Base-by-base conservation (phyloP, 148 eudicot species). In the Nepenthes mirabilis region DNA sequence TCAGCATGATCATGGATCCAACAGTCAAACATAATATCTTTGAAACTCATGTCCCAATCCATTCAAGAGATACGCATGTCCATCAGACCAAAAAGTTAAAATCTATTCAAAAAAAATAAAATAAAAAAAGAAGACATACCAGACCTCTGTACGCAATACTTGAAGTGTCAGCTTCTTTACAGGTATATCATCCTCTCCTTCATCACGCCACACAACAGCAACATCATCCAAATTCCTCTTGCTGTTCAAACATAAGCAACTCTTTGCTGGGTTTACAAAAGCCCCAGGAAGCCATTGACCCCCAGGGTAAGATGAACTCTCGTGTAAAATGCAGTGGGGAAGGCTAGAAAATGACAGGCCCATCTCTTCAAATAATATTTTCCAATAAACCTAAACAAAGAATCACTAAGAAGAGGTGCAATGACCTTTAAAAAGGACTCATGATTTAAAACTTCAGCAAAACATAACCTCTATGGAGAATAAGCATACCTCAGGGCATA, bases 201-300 rank as follows among this genome's bases (percentile, higher is more conserved):
- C 96, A 75, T 88, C 71, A 34, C 87, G 83, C 95, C 95, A 88
- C 68, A 84, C 68, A 62, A 93, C 66, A 59, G 80, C 82, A 66
- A 76, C 63, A 72, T 83, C 86, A 61, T 81, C 86, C 63, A 69
- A 70, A 62, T 72, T 74, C 66, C 89, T 83, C 67, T 73, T 72
- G 12, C 65, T 70, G 64, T 73, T 82, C 57, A 75, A 60, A 68
- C 69, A 72, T 78, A 93, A 75, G 70, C 96, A 86, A 70, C 66
- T 80, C 55, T 76, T 75, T 58, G 91, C 95, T 9, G 91, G 95
- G 75, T 93, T 93, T 13, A 83, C 11, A 61, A 58, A 65, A 70
- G 90, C 91, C 33, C 83, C 83, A 57, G 89, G 95, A 66, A 93
- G 89, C 99, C 99, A 93, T 49, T 77, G 83, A 65, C 99, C 99